Percentiles rank a stretch among this genome's conserved stretches.
These are phyloP conservation scores for Pseudozyma pruni DNA, from an alignment of 1,284 basidiomycete species.

Conservation along the genomic window DNA sequence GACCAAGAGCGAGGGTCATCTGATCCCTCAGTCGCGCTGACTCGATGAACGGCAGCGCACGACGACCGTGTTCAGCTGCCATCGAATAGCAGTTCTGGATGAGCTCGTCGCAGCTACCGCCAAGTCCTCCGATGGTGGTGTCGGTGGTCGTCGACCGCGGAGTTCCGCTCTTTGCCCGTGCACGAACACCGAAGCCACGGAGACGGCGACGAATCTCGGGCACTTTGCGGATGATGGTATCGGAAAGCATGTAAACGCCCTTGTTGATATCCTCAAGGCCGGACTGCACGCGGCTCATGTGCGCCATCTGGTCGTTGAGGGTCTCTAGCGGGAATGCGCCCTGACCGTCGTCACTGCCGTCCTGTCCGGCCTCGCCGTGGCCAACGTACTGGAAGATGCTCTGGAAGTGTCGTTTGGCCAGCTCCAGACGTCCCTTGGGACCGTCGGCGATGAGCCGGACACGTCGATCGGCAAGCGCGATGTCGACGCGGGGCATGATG, in stretches of 20 bases:
- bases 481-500: constrained; percentile 57
- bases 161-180: constrained; percentile 16
- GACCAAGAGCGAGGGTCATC: constrained; percentile 61
- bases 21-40: constrained; percentile 55
- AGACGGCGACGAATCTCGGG: constrained; percentile 52
- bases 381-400: constrained; percentile 44
- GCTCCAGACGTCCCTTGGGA: constrained; percentile 77
- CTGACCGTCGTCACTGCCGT: constrained; percentile 51
- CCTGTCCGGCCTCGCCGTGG: constrained; percentile 47
- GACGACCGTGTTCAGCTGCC: constrained; percentile 79
- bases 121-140: constrained; percentile 14
- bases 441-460: constrained; percentile 73
- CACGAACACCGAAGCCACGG: constrained; percentile 28
- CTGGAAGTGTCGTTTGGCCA: constrained; percentile 82
- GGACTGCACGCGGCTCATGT: constrained; percentile 86
- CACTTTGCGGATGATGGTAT: constrained; percentile 83
- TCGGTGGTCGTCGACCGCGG: constrained; percentile 33
- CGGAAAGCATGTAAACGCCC: constrained; percentile 87
- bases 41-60: constrained; percentile 65
- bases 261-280: constrained; percentile 90
- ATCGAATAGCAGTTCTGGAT: constrained; percentile 96
- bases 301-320: constrained; percentile 86
- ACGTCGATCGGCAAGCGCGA: constrained; percentile 63
- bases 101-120: constrained; percentile 73
- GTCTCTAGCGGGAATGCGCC: constrained; percentile 71